These are phyloP conservation scores for Pseudogymnoascus sp. DNA, from an alignment of 2,329 filamentous ascomycete species.

Conservation along the genomic window DNA sequence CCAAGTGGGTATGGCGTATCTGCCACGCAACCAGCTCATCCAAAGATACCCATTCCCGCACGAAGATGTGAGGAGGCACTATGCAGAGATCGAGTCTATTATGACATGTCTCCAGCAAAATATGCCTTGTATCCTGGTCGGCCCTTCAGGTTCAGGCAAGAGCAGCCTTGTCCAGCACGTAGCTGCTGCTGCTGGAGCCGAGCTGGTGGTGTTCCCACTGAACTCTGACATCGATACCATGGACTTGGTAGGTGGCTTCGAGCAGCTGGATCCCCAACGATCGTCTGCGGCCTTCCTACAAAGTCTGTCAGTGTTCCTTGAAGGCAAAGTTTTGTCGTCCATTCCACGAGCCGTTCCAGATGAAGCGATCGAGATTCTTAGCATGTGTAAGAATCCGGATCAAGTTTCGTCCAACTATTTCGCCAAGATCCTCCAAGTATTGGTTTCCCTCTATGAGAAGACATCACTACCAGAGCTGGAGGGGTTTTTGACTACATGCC, in stretches of 20 bases:
- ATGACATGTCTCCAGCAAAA: conserved; percentile 80
- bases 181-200: conserved; percentile 69
- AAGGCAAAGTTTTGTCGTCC: conserved; percentile 41
- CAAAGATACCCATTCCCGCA: conserved; percentile 46
- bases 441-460: conserved; percentile 26
- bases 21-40: conserved; percentile 51
- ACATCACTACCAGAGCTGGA: conserved; percentile 36
- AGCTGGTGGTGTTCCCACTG: conserved; percentile 75
- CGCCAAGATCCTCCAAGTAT: conserved; percentile 25
- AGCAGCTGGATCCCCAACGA: conserved; percentile 79
- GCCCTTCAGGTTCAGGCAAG: conserved; percentile 80
- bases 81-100: conserved; percentile 74
- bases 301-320: conserved; percentile 46
- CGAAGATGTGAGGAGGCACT: conserved; percentile 46
- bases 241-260: conserved; percentile 94
- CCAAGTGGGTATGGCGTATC: conserved; percentile 72
- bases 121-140: conserved; percentile 84
- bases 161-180: conserved; percentile 71
- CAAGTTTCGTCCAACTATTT: conserved; percentile 20
- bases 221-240: conserved; percentile 95
- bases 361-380: conserved; percentile 44
- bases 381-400: conserved; percentile 35
- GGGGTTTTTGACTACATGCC: conserved; percentile 20
- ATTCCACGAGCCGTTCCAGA: conserved; percentile 41
- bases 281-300: conserved; percentile 56